Conservation (phyloP, 257 asterid genomes). For the Haberlea rhodopensis region DNA sequence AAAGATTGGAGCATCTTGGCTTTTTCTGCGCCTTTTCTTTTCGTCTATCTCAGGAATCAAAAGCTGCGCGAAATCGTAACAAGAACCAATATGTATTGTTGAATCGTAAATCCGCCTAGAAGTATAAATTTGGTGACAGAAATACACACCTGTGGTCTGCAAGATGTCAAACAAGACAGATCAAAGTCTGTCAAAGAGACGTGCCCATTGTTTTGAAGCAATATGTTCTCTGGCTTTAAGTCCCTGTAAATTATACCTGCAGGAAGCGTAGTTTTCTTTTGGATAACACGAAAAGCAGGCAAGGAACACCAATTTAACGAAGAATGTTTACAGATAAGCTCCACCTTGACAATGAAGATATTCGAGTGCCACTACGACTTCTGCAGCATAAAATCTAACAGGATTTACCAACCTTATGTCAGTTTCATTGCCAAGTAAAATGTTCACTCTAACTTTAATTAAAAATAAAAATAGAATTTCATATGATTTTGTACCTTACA, state of each 20-base stretch:
- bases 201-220: slow-evolving; percentile 78
- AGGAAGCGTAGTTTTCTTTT: not conserved
- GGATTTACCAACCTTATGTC: slow-evolving; percentile 15
- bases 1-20: slow-evolving; percentile 72
- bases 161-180: slow-evolving; percentile 94
- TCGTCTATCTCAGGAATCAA: slow-evolving; percentile 68
- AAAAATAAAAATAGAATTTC: too few species aligned
- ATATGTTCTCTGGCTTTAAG: slow-evolving; percentile 90
- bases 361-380: slow-evolving; percentile 89
- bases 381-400: slow-evolving; percentile 85
- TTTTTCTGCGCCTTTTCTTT: slow-evolving; percentile 62
- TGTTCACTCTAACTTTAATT: not conserved
- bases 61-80: slow-evolving; percentile 57
- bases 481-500: slow-evolving; percentile 48
- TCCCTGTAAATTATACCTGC: slow-evolving; percentile 97
- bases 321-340: not conserved
- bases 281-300: not conserved
- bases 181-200: slow-evolving; percentile 91
- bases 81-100: slow-evolving; percentile 10
- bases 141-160: slow-evolving; percentile 81
- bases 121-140: slow-evolving; percentile 11
- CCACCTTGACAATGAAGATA: slow-evolving; percentile 99
- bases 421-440: slow-evolving; percentile 13
- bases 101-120: not conserved
- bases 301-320: not conserved